Evolutionary conservation across 768 basidiomycete species (phyloP).

Genomic region (Leccinum subgranulosum): DNA sequence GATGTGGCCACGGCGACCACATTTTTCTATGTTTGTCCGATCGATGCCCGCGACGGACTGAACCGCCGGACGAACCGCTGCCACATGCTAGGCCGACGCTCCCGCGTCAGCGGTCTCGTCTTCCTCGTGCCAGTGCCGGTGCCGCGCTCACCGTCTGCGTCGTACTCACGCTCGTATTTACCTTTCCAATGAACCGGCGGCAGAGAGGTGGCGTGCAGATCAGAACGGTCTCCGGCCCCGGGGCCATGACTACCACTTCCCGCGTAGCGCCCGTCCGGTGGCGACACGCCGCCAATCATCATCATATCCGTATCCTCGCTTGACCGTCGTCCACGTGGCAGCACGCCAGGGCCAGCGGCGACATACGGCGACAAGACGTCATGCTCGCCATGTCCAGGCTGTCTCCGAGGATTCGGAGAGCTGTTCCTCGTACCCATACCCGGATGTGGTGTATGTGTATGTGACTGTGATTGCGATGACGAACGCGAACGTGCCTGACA

Average conservation of each 20-base stretch:
- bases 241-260: constrained; percentile 1
- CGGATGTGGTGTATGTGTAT: not conserved
- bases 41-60: constrained; percentile 15
- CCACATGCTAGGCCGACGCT: constrained; percentile 26
- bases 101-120: constrained; percentile 3
- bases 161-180: constrained; percentile 2
- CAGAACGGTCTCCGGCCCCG: constrained; percentile 3
- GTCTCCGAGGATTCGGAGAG: constrained; percentile 12
- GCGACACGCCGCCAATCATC: not conserved
- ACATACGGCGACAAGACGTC: constrained; percentile 7
- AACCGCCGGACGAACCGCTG: constrained; percentile 25
- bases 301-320: constrained; percentile 12
- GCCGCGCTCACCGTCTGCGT: not conserved
- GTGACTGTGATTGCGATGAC: not conserved
- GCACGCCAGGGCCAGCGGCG: not conserved
- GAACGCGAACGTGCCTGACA: constrained; percentile 19
- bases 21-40: constrained; percentile 16
- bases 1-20: not conserved
- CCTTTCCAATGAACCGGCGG: not conserved
- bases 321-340: constrained; percentile 6
- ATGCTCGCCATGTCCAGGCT: constrained; percentile 5
- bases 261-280: constrained; percentile 4
- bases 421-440: constrained; percentile 1
- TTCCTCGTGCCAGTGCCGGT: not conserved
- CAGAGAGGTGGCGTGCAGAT: not conserved